Conservation (phyloP, 2,329 filamentous ascomycete species). For the Mycogone perniciosa region DNA sequence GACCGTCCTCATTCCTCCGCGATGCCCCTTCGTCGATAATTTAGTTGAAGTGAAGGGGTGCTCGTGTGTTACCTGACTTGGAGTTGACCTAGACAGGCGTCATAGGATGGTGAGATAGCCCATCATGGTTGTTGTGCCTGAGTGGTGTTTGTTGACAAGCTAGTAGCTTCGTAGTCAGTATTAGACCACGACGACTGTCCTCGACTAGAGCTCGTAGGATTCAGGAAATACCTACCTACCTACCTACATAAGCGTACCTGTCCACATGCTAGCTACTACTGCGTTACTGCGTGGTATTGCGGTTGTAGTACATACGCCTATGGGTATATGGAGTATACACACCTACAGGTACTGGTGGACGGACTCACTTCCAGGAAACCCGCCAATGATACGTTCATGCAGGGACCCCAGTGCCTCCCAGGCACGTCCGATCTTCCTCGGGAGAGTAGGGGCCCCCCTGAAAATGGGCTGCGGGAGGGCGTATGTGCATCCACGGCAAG, state of each 20-base stretch:
- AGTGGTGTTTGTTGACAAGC: not conserved
- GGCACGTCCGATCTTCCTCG: constrained; percentile 9
- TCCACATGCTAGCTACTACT: not conserved
- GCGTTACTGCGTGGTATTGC: not conserved
- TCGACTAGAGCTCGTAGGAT: too few species aligned
- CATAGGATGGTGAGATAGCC: too few species aligned
- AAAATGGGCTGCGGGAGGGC: not conserved
- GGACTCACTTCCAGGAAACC: not conserved
- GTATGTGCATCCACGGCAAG: not conserved
- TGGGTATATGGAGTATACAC: not conserved
- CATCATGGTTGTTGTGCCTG: not conserved
- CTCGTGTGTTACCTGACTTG: not conserved
- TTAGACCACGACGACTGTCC: too few species aligned
- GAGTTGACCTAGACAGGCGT: not conserved
- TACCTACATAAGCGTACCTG: not conserved
- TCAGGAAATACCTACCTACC: too few species aligned
- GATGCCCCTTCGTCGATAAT: not conserved
- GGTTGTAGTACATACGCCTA: not conserved
- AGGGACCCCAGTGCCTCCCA: constrained; percentile 5
- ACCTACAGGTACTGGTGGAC: not conserved
- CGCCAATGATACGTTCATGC: constrained; percentile 5
- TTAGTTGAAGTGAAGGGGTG: not conserved
- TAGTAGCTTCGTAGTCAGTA: too few species aligned
- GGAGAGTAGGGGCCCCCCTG: not conserved
- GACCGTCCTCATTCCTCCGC: constrained; percentile 10